phyloP scores from a whole-genome alignment of 2,329 filamentous ascomycete genomes.

The Penicillium sp. region DNA sequence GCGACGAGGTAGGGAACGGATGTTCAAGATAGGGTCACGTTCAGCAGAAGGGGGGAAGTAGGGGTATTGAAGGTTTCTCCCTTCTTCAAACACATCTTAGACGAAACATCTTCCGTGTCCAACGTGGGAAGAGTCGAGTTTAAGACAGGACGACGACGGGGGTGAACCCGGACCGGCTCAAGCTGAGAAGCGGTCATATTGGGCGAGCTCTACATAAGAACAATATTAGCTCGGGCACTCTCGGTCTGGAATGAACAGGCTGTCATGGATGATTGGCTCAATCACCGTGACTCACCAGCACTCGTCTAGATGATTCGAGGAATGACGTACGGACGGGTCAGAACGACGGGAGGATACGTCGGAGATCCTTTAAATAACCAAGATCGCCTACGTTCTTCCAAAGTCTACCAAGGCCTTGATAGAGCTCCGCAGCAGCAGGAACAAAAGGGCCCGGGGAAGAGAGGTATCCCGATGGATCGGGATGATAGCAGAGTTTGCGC shows the following conservation, averaged over 20 bases:
- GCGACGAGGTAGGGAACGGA: constrained; percentile 57
- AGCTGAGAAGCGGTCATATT: constrained; percentile 32
- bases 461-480: neutral
- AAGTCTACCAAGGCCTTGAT: neutral
- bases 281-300: constrained; percentile 19
- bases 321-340: constrained; percentile 22
- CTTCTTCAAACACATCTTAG: constrained; percentile 63
- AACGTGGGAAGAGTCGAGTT: constrained; percentile 29
- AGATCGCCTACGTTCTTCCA: constrained; percentile 1
- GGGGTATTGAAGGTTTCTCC: constrained; percentile 62
- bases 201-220: constrained; percentile 6
- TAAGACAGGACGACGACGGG: constrained; percentile 36
- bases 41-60: constrained; percentile 40
- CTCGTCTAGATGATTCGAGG: constrained; percentile 15
- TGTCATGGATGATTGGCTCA: constrained; percentile 14
- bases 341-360: neutral
- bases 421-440: neutral
- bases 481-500: neutral
- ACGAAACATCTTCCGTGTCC: constrained; percentile 25
- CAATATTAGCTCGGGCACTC: constrained; percentile 9
- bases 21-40: constrained; percentile 42
- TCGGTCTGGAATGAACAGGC: constrained; percentile 1
- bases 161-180: constrained; percentile 28
- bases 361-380: no score
- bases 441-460: neutral